Percentiles rank a stretch among this genome's conserved stretches.
Evolutionary conservation across 2,329 filamentous ascomycete genomes (phyloP).

Genomic region (Pseudocercospora macadamiae): DNA sequence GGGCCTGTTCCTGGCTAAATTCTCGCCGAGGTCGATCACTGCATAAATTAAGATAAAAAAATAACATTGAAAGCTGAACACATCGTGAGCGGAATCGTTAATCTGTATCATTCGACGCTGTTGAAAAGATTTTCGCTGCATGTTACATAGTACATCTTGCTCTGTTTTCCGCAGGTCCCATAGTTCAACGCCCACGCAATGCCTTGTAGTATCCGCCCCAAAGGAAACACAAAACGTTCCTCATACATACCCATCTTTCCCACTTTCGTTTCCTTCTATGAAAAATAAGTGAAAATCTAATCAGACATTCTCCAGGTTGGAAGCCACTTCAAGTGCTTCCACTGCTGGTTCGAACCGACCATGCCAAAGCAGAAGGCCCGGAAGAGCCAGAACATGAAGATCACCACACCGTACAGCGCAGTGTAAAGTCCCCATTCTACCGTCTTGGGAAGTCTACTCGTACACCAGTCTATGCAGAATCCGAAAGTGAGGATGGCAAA

Average conservation of each 20-base stretch:
- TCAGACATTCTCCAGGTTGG: conserved; percentile 76
- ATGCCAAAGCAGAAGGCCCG: conserved; percentile 96
- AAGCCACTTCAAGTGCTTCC: conserved; percentile 93
- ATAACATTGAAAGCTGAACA: too few relatives aligned
- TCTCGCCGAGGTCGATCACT: background rate
- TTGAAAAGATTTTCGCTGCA: conserved; percentile 7
- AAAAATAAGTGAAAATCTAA: background rate
- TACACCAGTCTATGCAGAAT: conserved; percentile 84
- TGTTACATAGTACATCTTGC: conserved; percentile 18
- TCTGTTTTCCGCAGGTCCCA: conserved; percentile 11
- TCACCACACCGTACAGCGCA: conserved; percentile 70
- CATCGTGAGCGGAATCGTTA: background rate
- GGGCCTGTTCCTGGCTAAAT: conserved; percentile 7
- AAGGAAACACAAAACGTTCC: background rate
- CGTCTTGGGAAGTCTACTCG: conserved; percentile 65
- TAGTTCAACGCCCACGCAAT: conserved; percentile 17
- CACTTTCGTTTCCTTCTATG: background rate
- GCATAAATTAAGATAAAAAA: too few relatives aligned
- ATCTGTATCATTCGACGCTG: conserved; percentile 1
- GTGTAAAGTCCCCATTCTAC: conserved; percentile 72
- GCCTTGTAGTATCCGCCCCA: conserved; percentile 6
- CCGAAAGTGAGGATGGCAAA: conserved; percentile 90
- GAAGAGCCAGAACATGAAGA: conserved; percentile 87
- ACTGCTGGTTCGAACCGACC: conserved; percentile 80
- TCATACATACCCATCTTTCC: conserved; percentile 1